A percentile compares a stretch with the other conserved stretches of the same genome.
These are phyloP conservation scores for Ormosia semicastrata DNA, from an alignment of 306 rosid genomes.

Conservation along the genomic window DNA sequence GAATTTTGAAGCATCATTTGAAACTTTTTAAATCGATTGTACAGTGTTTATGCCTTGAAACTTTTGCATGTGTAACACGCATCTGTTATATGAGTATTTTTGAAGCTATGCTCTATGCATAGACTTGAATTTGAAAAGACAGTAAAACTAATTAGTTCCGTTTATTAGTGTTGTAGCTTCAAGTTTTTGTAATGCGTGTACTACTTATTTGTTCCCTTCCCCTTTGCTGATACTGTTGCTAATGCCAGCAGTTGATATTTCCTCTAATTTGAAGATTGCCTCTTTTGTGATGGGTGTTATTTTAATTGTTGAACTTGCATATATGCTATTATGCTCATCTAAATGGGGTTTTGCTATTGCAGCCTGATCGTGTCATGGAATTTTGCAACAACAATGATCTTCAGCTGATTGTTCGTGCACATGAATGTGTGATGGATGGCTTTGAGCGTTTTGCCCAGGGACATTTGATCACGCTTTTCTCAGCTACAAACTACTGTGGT, in stretches of 20 bases:
- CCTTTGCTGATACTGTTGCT: not conserved
- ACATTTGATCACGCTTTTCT: conserved; percentile 92
- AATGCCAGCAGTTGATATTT: not conserved
- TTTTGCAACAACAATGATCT: conserved; percentile 97
- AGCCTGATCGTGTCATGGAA: conserved; percentile 99
- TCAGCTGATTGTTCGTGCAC: conserved; percentile 96
- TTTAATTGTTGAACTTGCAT: not conserved
- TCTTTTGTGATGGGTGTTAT: not conserved
- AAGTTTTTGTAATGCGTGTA: not conserved
- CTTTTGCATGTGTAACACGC: not conserved
- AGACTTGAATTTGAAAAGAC: not conserved
- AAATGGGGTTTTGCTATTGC: conserved; percentile 41
- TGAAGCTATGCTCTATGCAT: not conserved
- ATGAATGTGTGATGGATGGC: conserved; percentile 99
- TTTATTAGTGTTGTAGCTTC: not conserved
- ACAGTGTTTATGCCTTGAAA: not conserved
- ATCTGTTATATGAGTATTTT: not conserved
- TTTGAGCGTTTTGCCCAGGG: conserved; percentile 99
- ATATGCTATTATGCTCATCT: conserved; percentile 17
- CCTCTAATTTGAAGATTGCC: not conserved
- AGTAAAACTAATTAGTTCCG: not conserved
- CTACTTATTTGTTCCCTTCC: not conserved
- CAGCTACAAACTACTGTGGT: conserved; percentile 98
- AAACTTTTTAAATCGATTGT: not conserved
- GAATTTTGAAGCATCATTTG: conserved; percentile 17